Evolutionary conservation across 768 basidiomycete species (phyloP).

Genomic region (Mycena metata): DNA sequence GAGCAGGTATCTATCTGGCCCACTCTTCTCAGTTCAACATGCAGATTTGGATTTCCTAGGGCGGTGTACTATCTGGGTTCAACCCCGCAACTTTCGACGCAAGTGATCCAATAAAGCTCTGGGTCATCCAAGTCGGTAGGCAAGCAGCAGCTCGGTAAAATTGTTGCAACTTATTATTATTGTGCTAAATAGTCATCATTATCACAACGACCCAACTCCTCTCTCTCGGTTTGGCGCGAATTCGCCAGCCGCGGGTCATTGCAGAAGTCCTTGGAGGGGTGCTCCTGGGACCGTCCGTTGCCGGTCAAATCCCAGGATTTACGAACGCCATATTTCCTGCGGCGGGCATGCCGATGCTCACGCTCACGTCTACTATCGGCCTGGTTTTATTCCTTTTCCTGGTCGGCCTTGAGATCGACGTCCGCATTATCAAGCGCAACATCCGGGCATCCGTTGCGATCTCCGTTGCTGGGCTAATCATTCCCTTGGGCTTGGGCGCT

Average conservation of each 20-base stretch:
- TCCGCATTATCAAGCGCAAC: conserved; percentile 75
- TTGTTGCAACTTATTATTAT: neutral
- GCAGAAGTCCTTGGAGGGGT: conserved; percentile 94
- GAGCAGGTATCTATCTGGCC: too few relatives aligned
- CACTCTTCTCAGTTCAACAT: too few relatives aligned
- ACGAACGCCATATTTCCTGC: conserved; percentile 68
- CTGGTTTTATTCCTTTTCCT: conserved; percentile 86
- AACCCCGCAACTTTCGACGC: too few relatives aligned
- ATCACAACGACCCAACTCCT: conserved; percentile 84
- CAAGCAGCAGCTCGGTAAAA: too few relatives aligned
- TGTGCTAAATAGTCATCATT: conserved; percentile 72
- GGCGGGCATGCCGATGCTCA: conserved; percentile 67
- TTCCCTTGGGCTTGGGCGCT: conserved; percentile 88
- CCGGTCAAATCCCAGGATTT: conserved; percentile 87
- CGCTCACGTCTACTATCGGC: conserved; percentile 81
- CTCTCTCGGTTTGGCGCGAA: conserved; percentile 69
- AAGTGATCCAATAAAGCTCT: too few relatives aligned
- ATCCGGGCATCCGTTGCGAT: conserved; percentile 68
- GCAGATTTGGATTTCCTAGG: too few relatives aligned
- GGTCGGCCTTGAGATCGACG: conserved; percentile 88
- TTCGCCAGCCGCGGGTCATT: conserved; percentile 92
- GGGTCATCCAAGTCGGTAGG: too few relatives aligned
- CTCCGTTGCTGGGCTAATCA: conserved; percentile 74
- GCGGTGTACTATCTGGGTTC: too few relatives aligned
- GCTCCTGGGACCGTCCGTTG: conserved; percentile 81